Evolutionary conservation across 106 monocot genomes (phyloP).

Genomic region (Platanthera guangdongensis): DNA sequence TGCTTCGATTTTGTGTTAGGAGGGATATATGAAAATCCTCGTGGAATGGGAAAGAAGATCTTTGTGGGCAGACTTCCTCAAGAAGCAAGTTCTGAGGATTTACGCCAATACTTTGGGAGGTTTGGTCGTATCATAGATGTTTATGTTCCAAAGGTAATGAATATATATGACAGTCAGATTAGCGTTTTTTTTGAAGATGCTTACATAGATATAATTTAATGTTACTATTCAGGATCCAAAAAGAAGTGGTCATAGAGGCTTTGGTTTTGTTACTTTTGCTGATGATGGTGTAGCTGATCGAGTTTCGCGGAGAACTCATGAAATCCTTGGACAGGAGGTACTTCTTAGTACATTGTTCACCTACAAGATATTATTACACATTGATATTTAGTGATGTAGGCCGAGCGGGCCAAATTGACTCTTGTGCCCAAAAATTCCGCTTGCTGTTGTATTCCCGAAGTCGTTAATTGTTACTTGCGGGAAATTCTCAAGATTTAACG

Average conservation of each 20-base stretch:
- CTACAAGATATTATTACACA: not conserved
- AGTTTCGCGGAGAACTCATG: slow-evolving; percentile 85
- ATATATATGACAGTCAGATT: not conserved
- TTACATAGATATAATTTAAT: not conserved
- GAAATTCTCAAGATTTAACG: too few relatives aligned
- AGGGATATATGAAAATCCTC: slow-evolving; percentile 44
- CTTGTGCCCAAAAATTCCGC: too few relatives aligned
- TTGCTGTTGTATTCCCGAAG: too few relatives aligned
- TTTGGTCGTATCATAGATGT: slow-evolving; percentile 88
- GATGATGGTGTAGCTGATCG: slow-evolving; percentile 97
- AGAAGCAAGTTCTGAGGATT: slow-evolving; percentile 77
- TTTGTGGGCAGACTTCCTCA: slow-evolving; percentile 98
- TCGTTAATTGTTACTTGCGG: too few relatives aligned
- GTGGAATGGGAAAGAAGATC: slow-evolving; percentile 79
- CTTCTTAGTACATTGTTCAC: not conserved
- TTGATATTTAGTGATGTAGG: not conserved
- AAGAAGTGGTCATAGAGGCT: slow-evolving; percentile 84
- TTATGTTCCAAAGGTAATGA: slow-evolving; percentile 87
- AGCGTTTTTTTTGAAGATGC: not conserved
- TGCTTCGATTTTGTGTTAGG: slow-evolving; percentile 16
- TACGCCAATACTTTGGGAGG: slow-evolving; percentile 84
- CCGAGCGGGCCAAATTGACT: not conserved
- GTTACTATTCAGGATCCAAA: slow-evolving; percentile 66
- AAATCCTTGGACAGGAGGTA: slow-evolving; percentile 98
- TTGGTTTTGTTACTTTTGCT: slow-evolving; percentile 99